Evolutionary conservation across 179 eudicot species (phyloP).

Genomic region (Camellia oleifera): DNA sequence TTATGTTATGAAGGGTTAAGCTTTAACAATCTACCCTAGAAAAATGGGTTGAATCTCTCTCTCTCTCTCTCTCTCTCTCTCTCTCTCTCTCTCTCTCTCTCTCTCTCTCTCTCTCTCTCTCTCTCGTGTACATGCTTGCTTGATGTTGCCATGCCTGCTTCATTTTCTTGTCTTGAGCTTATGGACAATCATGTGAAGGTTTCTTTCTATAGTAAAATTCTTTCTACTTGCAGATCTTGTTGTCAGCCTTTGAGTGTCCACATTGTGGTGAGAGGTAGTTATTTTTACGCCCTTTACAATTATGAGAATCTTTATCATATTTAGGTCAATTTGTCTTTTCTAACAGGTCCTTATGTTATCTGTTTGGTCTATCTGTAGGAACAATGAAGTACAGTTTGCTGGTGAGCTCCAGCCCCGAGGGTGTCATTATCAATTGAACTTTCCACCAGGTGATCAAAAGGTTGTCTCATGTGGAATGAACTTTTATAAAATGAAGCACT

Average conservation of each 20-base stretch:
- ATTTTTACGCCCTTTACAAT: no score
- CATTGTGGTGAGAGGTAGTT: no score
- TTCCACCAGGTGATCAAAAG: conserved; percentile 68
- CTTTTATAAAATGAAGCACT: neutral
- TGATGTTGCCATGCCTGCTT: neutral
- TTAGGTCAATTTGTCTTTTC: no score
- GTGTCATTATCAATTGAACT: conserved; percentile 47
- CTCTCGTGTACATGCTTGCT: neutral
- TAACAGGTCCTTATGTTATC: no score
- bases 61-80: no score
- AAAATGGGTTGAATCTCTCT: neutral
- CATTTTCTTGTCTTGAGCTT: neutral
- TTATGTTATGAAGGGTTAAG: neutral
- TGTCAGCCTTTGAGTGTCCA: no score
- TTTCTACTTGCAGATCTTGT: no score
- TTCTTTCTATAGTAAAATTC: conserved; percentile 12
- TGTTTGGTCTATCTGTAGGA: no score
- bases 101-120: no score
- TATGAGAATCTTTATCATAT: no score
- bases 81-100: no score
- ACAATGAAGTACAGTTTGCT: conserved; percentile 39
- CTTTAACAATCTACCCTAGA: neutral
- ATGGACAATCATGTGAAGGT: neutral
- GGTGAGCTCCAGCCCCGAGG: conserved; percentile 90
- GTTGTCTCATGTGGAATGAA: conserved; percentile 28